Evolutionary conservation across 192 early-diverging fungal species (phyloP).

Genomic region (Borealophlyctis nickersoniae): DNA sequence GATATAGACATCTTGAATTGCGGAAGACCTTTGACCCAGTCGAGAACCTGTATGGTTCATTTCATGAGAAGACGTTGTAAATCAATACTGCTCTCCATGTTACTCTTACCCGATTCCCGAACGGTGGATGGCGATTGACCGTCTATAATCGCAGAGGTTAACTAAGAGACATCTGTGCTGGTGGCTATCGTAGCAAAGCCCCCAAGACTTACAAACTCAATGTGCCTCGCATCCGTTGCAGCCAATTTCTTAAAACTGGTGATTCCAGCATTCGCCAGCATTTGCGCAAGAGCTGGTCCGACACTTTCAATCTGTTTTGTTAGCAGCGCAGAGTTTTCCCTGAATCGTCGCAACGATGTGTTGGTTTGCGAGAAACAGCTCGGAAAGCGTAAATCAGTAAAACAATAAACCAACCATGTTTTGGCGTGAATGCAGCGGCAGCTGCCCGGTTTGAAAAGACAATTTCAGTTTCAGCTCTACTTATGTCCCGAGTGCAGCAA

Average conservation of each 20-base stretch:
- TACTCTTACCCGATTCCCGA: constrained; percentile 54
- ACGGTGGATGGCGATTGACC: constrained; percentile 53
- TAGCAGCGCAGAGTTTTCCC: constrained; percentile 42
- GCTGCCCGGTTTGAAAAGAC: constrained; percentile 5
- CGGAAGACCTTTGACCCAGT: constrained; percentile 23
- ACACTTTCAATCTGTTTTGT: constrained; percentile 59
- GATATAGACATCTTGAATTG: constrained; percentile 27
- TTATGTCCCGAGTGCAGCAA: too few relatives aligned
- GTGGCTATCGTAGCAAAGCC: too few relatives aligned
- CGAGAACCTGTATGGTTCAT: constrained; percentile 22
- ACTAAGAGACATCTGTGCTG: neutral
- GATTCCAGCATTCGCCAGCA: constrained; percentile 45
- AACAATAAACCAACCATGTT: too few relatives aligned
- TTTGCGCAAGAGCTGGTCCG: constrained; percentile 48
- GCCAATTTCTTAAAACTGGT: constrained; percentile 40
- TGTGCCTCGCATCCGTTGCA: constrained; percentile 34
- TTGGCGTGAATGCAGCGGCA: constrained; percentile 40
- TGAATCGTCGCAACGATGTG: too few relatives aligned
- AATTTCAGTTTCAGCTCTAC: neutral
- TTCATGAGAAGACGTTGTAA: neutral
- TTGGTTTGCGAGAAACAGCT: too few relatives aligned
- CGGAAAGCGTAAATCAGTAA: too few relatives aligned
- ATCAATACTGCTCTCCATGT: neutral
- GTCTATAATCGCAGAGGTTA: constrained; percentile 29
- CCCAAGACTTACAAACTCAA: constrained; percentile 44